Evolutionary conservation across 441 rosid species (phyloP).

Genomic region (Sinapis alba): DNA sequence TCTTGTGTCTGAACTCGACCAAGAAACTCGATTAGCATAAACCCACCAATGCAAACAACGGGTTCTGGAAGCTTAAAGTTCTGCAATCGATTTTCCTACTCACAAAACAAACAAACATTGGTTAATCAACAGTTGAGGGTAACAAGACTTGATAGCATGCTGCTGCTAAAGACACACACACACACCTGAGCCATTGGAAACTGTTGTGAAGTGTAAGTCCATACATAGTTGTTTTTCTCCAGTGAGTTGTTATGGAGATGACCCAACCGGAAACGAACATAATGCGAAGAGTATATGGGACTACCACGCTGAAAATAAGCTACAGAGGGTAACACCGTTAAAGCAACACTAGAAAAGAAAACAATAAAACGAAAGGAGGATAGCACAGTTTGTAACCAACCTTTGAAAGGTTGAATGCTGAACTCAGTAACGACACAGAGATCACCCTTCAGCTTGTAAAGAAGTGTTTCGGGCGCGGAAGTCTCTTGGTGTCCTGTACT

Average conservation of each 20-base stretch:
- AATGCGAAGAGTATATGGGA: conserved; percentile 84
- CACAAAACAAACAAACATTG: conserved; percentile 11
- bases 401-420: conserved; percentile 79
- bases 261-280: conserved; percentile 79
- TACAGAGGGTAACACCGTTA: conserved; percentile 32
- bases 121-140: neutral
- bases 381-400: conserved; percentile 49
- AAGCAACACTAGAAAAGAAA: conserved; percentile 11
- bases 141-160: neutral
- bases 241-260: conserved; percentile 43
- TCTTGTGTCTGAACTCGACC: conserved; percentile 89
- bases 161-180: neutral
- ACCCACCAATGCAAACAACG: conserved; percentile 81
- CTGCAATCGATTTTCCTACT: conserved; percentile 78
- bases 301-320: conserved; percentile 72
- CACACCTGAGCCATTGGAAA: neutral
- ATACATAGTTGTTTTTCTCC: conserved; percentile 39
- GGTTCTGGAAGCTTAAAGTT: conserved; percentile 86
- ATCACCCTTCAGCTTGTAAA: conserved; percentile 67
- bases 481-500: conserved; percentile 74
- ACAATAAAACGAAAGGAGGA: conserved; percentile 3
- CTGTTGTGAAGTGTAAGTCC: conserved; percentile 44
- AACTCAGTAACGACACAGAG: conserved; percentile 76
- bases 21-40: conserved; percentile 75
- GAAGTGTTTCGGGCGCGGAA: conserved; percentile 82